Evolutionary conservation across 805 yeast species (phyloP).

Genomic region (Danielia reshetovae): DNA sequence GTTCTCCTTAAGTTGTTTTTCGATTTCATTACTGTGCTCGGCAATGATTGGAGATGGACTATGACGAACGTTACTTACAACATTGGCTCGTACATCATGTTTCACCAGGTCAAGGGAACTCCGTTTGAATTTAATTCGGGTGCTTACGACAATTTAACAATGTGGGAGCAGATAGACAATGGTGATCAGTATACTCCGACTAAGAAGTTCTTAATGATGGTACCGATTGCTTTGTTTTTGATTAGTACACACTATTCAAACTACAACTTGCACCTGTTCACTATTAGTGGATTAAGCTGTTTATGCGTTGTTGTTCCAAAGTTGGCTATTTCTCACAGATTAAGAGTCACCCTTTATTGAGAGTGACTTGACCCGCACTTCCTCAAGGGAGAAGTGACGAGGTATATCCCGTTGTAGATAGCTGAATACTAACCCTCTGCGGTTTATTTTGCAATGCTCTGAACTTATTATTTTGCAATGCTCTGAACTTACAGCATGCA

Average conservation of each 20-base stretch:
- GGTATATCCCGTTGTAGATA: no score
- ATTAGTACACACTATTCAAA: constrained; percentile 86
- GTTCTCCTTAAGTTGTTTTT: constrained; percentile 68
- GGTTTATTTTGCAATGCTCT: no score
- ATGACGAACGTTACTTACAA: constrained; percentile 87
- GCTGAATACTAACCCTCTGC: no score
- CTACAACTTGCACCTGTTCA: constrained; percentile 75
- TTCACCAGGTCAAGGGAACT: constrained; percentile 93
- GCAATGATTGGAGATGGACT: constrained; percentile 88
- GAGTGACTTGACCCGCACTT: no score
- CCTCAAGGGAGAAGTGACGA: no score
- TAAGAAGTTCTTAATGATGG: constrained; percentile 85
- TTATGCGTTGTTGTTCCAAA: constrained; percentile 88
- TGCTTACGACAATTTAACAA: constrained; percentile 90
- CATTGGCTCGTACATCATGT: constrained; percentile 91
- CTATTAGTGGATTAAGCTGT: constrained; percentile 77
- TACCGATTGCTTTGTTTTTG: constrained; percentile 86
- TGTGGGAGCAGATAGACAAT: constrained; percentile 98
- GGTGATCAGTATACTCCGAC: constrained; percentile 98
- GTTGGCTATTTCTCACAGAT: constrained; percentile 75
- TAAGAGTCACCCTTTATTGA: constrained; percentile 57
- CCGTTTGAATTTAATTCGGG: constrained; percentile 97
- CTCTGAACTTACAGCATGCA: no score
- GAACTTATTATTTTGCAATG: no score
- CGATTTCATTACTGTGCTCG: constrained; percentile 76